Evolutionary conservation across 768 basidiomycete species (phyloP), one percentile per base, ranked within the genome.

Genomic region (Asterophora lycoperdoides): DNA sequence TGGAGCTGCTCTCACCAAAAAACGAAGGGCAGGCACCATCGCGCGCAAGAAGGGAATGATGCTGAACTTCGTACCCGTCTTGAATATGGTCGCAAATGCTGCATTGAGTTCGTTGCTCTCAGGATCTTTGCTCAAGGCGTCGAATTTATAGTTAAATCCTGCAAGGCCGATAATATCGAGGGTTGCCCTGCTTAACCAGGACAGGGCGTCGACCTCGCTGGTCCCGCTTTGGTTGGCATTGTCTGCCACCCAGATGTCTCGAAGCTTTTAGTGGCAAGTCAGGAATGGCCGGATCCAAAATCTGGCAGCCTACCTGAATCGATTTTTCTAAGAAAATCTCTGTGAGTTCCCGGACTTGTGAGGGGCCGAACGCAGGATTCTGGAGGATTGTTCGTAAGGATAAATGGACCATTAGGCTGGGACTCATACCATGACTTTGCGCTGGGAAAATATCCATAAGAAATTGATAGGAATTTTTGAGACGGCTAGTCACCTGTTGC

Each of bases 131-230:
- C 50, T 62, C 41, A 62, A 58, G 5, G 62, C 54, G 23, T 64
- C 53, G 38, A 65, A 61, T 2, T 49, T 49, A 41, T 67, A 66
- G 51, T 60, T 64, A 55, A 64, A 68, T 8, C 62, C 64, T 68
- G 71, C 83, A 32, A 85, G 69, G 8, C 87, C 87, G 43, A 93
- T 89, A 46, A 87, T 78, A 53, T 91, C 89, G 8, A 91, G 69
- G 3, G 87, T 89, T 41, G 78, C 77, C 47, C 77, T 78, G 35
- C 78, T 80, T 2, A 90, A 68, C 79, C 82, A 88, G 3, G 72
- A 67, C 32, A 84, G 67, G 2, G 82, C 77, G 32, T 93, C 83
- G 28, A 89, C 68, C 6, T 64, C 65, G 4, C 53, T 64, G 2
- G n/a, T 29, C 14, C 44, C 45, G 5, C 49, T 49, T 42, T 67